Evolutionary conservation across 768 basidiomycete species (phyloP).

Genomic region (Punctularia strigosozonata): DNA sequence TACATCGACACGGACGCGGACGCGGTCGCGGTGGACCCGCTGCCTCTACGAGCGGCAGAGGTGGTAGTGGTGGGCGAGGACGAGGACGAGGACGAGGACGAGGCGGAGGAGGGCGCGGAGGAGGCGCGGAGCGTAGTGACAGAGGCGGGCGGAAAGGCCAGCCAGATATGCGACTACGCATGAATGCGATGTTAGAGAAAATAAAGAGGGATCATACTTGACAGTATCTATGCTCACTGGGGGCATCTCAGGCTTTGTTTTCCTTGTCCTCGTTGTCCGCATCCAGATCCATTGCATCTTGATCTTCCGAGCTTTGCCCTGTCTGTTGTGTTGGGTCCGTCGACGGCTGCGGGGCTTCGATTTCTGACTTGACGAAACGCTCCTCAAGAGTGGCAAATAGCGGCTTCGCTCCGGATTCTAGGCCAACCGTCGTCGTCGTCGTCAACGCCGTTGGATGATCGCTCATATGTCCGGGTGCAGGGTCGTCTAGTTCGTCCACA

Average conservation of each 20-base stretch:
- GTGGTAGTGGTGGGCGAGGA: constrained; percentile 14
- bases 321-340: constrained; percentile 21
- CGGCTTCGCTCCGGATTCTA: constrained; percentile 21
- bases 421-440: constrained; percentile 39
- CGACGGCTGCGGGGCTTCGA: too few species aligned
- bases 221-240: constrained; percentile 2
- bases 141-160: constrained; percentile 26
- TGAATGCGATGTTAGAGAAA: constrained; percentile 78
- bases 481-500: constrained; percentile 81
- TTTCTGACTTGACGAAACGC: constrained; percentile 57
- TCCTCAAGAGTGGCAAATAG: constrained; percentile 45
- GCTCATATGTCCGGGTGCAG: constrained; percentile 74
- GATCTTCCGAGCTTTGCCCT: constrained; percentile 4
- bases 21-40: not conserved
- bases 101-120: constrained; percentile 7
- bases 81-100: constrained; percentile 18
- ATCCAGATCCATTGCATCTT: constrained; percentile 10
- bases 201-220: constrained; percentile 54
- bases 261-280: constrained; percentile 46
- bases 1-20: constrained; percentile 18
- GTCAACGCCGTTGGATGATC: constrained; percentile 65
- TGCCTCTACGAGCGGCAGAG: constrained; percentile 1
- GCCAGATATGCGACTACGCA: constrained; percentile 78
- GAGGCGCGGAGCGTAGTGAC: constrained; percentile 29
- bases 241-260: not conserved